Conservation (phyloP, 257 asterid genomes). For the Gardenia jasminoides region DNA sequence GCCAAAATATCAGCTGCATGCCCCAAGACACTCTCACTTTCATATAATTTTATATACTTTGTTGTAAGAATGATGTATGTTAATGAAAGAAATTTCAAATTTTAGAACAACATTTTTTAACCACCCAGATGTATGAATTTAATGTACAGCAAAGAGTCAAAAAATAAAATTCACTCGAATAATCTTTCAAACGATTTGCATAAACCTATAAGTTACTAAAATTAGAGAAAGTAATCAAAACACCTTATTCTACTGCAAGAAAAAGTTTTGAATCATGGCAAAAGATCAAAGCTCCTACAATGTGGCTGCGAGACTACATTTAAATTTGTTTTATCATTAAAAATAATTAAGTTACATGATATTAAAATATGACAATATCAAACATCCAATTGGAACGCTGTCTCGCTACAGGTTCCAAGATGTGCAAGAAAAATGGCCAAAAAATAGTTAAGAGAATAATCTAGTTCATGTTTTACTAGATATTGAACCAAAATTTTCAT, state of each 20-base stretch:
- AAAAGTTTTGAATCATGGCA: not conserved
- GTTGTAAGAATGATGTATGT: not conserved
- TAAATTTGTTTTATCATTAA: not conserved
- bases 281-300: not conserved
- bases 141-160: not conserved
- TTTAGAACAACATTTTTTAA: not conserved
- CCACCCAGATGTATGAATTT: not conserved
- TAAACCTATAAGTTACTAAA: not conserved
- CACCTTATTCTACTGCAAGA: not conserved
- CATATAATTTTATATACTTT: not conserved
- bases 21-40: not conserved
- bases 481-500: not conserved
- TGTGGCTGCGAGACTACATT: too few species aligned
- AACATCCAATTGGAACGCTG: not conserved
- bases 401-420: not conserved
- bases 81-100: not conserved
- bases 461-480: not conserved
- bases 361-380: not conserved
- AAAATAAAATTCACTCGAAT: too few species aligned
- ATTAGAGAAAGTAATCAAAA: too few species aligned
- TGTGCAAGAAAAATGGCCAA: too few species aligned
- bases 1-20: not conserved
- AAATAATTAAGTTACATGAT: too few species aligned
- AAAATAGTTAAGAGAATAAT: too few species aligned
- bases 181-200: not conserved